Evolutionary conservation across 2,329 filamentous ascomycete species (phyloP), one percentile per base, ranked within the genome.

Genomic region (Nectriaceae sp.): DNA sequence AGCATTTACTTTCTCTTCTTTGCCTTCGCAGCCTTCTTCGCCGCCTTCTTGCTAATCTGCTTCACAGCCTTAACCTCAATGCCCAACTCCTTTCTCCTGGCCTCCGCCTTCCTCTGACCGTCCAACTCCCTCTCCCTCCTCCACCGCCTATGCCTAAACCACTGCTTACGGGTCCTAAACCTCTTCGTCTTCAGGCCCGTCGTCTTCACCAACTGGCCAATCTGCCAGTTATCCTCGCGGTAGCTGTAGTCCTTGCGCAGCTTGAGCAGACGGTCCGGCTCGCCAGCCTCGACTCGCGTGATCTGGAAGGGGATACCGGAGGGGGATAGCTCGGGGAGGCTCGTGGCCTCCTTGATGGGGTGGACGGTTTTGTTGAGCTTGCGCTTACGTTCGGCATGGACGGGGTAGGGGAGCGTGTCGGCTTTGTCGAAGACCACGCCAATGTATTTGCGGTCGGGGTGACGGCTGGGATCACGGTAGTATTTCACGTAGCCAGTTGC

Each of bases 401-500:
- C 73, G 1, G 89, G 86, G 64, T 88, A 84, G 0, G 94, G 94
- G 2, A 99, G 82, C 24, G 77, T 83, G 62, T 95, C 89, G 15
- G 85, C 77, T 65, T 90, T 90, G 67, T 92, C 81, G 70, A 96
- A 92, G 26, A 89, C 88, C 18, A 99, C 88, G 53, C 94, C 94
- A 64, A 99, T 99, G 77, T 92, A 99, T 70, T 96, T 90, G 52
- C 92, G 83, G 59, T 90, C 88, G 1, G 92, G 89, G 70, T 97
- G 90, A 50, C 78, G 80, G 24, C 79, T 71, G 0, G 92, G 91
- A 67, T 99, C 93, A 65, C 87, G 85, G 78, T 99, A 99, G 81
- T 96, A 99, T 62, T 94, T 91, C 52, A 99, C 94, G 71, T 95
- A 99, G 55, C 94, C 94, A 3, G 87, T 79, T 47, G 88, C 83